Percentiles rank a stretch among this genome's conserved stretches.
phyloP scores from a whole-genome alignment of 192 early-diverging fungal species.

The Coemansia sp. region DNA sequence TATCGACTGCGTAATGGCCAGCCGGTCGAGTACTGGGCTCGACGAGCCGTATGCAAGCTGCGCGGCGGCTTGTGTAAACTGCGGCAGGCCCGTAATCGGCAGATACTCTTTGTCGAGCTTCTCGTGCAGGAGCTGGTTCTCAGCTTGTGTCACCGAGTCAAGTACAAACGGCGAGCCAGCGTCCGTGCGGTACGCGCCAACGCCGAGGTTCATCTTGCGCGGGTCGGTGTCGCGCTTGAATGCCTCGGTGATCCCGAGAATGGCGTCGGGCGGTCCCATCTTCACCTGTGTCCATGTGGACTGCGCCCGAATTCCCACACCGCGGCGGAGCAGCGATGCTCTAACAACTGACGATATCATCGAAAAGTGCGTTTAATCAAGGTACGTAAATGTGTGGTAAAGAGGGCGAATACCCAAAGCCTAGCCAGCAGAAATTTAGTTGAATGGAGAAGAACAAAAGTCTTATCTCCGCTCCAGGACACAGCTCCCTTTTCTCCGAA shows the following conservation, averaged over 20 bases:
- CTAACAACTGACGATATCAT: slow-evolving; percentile 23
- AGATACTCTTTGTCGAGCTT: slow-evolving; percentile 94
- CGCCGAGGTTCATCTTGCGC: slow-evolving; percentile 97
- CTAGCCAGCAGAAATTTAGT: too few relatives aligned
- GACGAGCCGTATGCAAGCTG: slow-evolving; percentile 83
- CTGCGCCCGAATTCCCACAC: slow-evolving; percentile 7
- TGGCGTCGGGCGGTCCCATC: slow-evolving; percentile 74
- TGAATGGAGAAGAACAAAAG: not conserved
- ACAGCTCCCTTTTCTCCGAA: too few relatives aligned
- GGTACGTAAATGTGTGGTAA: not conserved
- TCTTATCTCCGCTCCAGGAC: not conserved
- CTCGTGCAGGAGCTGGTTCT: slow-evolving; percentile 66
- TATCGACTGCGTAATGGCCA: slow-evolving; percentile 91
- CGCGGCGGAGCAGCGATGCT: slow-evolving; percentile 12
- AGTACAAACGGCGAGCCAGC: slow-evolving; percentile 91
- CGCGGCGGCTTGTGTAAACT: slow-evolving; percentile 80
- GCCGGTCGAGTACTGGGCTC: slow-evolving; percentile 64
- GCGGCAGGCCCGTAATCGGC: slow-evolving; percentile 86
- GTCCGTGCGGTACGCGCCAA: slow-evolving; percentile 97
- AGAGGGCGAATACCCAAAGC: too few relatives aligned
- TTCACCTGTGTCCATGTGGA: slow-evolving; percentile 37
- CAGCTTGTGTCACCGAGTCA: slow-evolving; percentile 86
- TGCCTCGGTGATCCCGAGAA: slow-evolving; percentile 88
- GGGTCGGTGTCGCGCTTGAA: slow-evolving; percentile 89
- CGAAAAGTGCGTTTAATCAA: not conserved